Conservation (phyloP, 805 yeast species). For the Wickerhamomyces sydowiorum region DNA sequence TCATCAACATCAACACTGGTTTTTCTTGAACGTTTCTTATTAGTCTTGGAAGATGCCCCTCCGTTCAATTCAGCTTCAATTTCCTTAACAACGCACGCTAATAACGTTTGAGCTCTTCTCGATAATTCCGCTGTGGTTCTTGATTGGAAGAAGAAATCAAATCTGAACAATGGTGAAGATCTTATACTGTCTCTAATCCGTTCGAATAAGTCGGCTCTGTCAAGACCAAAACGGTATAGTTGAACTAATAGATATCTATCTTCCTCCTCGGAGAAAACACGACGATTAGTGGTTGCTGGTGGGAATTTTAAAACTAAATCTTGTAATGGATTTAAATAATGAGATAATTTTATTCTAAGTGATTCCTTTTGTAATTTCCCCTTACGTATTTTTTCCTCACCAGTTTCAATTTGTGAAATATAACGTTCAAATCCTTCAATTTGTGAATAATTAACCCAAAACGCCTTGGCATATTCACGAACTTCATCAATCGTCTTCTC, state of each 20-base stretch:
- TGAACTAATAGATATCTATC: constrained; percentile 83
- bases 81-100: constrained; percentile 73
- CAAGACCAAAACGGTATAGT: constrained; percentile 75
- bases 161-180: constrained; percentile 70
- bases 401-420: constrained; percentile 74
- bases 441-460: constrained; percentile 74
- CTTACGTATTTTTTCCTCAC: constrained; percentile 76
- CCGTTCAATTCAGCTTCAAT: constrained; percentile 42
- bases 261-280: constrained; percentile 80
- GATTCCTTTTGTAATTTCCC: constrained; percentile 70
- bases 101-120: constrained; percentile 74
- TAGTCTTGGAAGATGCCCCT: constrained; percentile 15
- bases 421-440: constrained; percentile 89
- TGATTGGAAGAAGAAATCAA: constrained; percentile 83
- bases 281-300: constrained; percentile 59
- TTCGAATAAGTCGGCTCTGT: constrained; percentile 73
- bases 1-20: not conserved
- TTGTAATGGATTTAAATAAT: constrained; percentile 70
- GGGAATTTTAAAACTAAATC: constrained; percentile 70
- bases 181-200: constrained; percentile 69
- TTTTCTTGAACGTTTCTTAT: not conserved
- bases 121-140: constrained; percentile 73
- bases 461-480: constrained; percentile 64
- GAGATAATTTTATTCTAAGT: constrained; percentile 66
- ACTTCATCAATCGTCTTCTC: constrained; percentile 81